Evolutionary conservation across 352 stramenopile genomes (phyloP).

Genomic region (Globisporangium cystogenes): DNA sequence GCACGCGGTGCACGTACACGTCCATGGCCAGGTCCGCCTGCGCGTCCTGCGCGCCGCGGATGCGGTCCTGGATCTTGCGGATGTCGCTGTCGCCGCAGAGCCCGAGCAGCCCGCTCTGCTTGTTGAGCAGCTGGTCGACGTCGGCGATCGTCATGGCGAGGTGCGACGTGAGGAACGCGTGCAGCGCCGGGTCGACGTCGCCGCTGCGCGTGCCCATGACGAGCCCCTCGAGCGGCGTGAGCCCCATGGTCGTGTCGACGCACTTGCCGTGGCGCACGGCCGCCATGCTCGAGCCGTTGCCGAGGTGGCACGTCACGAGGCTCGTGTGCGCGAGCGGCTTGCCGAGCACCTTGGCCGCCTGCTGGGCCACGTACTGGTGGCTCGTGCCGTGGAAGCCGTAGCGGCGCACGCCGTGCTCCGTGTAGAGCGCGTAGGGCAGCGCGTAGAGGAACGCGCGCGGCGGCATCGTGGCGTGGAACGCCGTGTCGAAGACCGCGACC

Average conservation of each 20-base stretch:
- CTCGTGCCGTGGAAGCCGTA: conserved; percentile 91
- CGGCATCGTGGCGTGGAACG: conserved; percentile 86
- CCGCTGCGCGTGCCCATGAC: conserved; percentile 88
- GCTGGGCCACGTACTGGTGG: conserved; percentile 78
- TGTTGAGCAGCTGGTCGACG: conserved; percentile 87
- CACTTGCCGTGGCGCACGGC: conserved; percentile 67
- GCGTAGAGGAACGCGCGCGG: conserved; percentile 79
- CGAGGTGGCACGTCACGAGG: conserved; percentile 85
- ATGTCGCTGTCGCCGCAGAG: conserved; percentile 85
- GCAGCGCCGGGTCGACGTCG: conserved; percentile 81
- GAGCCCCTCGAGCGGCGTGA: conserved; percentile 85
- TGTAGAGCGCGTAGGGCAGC: conserved; percentile 72
- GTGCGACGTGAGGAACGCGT: conserved; percentile 66
- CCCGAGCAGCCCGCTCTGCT: conserved; percentile 80
- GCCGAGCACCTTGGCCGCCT: conserved; percentile 51
- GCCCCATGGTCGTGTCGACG: conserved; percentile 89
- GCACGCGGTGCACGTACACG: conserved; percentile 81
- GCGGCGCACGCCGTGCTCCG: conserved; percentile 76
- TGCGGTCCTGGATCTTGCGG: conserved; percentile 63
- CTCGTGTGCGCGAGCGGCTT: conserved; percentile 58
- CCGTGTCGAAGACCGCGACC: conserved; percentile 89
- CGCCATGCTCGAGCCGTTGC: conserved; percentile 83
- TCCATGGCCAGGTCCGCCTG: conserved; percentile 69
- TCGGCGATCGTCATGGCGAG: conserved; percentile 67
- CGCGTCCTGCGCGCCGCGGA: conserved; percentile 38